Base-by-base conservation (phyloP, 2,329 filamentous ascomycete genomes). In the Onygena corvina region DNA sequence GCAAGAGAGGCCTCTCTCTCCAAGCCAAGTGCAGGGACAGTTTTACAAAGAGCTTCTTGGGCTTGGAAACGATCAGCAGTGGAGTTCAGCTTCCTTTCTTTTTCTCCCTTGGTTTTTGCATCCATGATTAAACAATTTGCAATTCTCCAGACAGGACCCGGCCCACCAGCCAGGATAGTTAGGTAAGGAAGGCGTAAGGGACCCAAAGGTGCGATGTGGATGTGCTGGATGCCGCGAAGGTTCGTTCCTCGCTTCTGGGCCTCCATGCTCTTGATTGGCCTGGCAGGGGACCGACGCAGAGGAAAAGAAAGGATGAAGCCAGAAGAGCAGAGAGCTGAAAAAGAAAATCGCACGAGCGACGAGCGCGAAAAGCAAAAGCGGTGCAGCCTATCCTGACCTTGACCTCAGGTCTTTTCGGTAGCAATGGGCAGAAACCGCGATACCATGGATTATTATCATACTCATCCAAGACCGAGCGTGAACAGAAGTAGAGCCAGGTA, bases 11-110 rank as follows among this genome's bases (percentile, higher is more conserved):
- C n/a, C 36, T 25, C 12, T 25, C 36, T 18, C 20, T 21, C n/a
- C 20, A 42, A 21, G 36, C 36, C 36, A 42, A 42, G 36, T 42
- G 36, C 36, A 42, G 36, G 36, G 36, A 42, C 36, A 42, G 36
- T 42, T 40, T 40, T 42, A 42, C 36, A 42, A 25, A 23, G 36
- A 42, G 36, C 36, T 42, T 40, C 21, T 42, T 42, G 23, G 36
- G 36, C 36, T 42, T 42, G 36, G 36, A 42, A 42, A 42, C 36
- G 36, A 42, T 42, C 36, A 42, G 36, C 36, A 42, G 36, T 42
- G 36, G 36, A 42, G 36, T 36, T 36, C 34, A 5, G 5, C n/a
- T 36, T 36, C n/a, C 5, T 40, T 12, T 23, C 23, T 38, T 12
- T 38, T 38, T 8, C 14, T 21, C 21, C 5, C 27, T 29, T 11